Evolutionary conservation across 1,284 basidiomycete genomes (phyloP).

Genomic region (Ceratobasidium theobromae): DNA sequence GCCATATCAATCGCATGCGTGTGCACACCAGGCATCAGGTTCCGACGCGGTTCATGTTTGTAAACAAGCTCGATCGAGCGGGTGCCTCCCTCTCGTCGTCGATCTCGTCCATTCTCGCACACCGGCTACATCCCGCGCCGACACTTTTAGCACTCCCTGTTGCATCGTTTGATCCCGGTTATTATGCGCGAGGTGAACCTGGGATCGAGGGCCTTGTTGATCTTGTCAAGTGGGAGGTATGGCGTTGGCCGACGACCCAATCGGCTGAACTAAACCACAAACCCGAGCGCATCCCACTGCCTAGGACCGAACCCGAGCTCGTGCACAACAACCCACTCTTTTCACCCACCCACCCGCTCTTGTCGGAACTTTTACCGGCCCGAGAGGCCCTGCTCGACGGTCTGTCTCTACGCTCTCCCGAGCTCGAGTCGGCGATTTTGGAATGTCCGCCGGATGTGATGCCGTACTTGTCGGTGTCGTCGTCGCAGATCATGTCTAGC

Average conservation of each 20-base stretch:
- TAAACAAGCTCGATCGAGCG: constrained; percentile 86
- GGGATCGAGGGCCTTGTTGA: constrained; percentile 78
- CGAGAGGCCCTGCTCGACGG: constrained; percentile 75
- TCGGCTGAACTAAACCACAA: constrained; percentile 42
- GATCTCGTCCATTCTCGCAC: constrained; percentile 65
- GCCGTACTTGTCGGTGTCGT: constrained; percentile 61
- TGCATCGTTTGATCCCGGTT: constrained; percentile 64
- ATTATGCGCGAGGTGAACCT: constrained; percentile 69
- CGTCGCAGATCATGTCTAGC: constrained; percentile 56
- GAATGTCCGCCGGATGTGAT: constrained; percentile 57
- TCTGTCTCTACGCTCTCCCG: constrained; percentile 39
- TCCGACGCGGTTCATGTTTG: constrained; percentile 72
- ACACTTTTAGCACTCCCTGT: constrained; percentile 74
- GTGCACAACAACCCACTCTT: constrained; percentile 50
- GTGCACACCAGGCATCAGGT: constrained; percentile 65
- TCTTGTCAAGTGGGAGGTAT: constrained; percentile 76
- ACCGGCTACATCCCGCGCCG: constrained; percentile 75
- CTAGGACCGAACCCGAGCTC: constrained; percentile 52
- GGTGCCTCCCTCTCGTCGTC: constrained; percentile 77
- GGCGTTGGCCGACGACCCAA: constrained; percentile 55
- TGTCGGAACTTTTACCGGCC: constrained; percentile 64
- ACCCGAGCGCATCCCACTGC: constrained; percentile 56
- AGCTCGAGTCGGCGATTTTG: constrained; percentile 43
- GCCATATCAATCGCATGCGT: constrained; percentile 3
- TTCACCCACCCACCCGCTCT: constrained; percentile 60